Conservation (phyloP, 1,284 basidiomycete species). For the Irpex lacteus region DNA sequence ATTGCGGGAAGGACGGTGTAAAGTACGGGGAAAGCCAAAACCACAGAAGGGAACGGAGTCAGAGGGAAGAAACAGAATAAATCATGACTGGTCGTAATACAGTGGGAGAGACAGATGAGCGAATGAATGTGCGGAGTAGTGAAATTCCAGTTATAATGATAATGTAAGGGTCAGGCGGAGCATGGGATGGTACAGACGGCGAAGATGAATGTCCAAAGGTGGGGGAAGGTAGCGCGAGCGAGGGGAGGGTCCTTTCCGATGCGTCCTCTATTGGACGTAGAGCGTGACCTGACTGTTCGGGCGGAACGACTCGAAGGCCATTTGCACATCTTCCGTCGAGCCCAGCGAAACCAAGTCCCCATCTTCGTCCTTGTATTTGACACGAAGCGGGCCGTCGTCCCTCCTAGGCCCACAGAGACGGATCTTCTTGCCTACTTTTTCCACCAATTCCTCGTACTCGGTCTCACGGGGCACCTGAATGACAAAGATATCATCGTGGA, state of each 20-base stretch:
- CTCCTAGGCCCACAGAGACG: constrained; percentile 79
- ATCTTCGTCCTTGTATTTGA: constrained; percentile 90
- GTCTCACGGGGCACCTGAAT: constrained; percentile 83
- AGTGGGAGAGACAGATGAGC: constrained; percentile 4
- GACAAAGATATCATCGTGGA: constrained; percentile 88
- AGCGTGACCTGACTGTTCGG: constrained; percentile 74
- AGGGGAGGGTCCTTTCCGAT: neutral
- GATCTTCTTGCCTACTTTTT: constrained; percentile 92
- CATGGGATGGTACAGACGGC: constrained; percentile 9
- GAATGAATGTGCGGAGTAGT: constrained; percentile 12
- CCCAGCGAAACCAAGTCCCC: constrained; percentile 85
- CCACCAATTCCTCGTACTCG: constrained; percentile 79
- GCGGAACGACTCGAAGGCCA: constrained; percentile 81
- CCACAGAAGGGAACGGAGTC: neutral
- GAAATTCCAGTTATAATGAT: constrained; percentile 13
- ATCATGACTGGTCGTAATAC: constrained; percentile 12
- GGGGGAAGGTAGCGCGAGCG: constrained; percentile 1
- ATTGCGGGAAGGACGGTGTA: constrained; percentile 9
- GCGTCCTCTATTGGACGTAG: constrained; percentile 56
- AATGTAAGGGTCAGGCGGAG: constrained; percentile 7
- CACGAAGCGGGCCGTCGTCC: constrained; percentile 72
- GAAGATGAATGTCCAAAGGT: neutral
- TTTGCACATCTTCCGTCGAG: constrained; percentile 86
- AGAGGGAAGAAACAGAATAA: neutral
- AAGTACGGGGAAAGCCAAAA: constrained; percentile 4